These are phyloP conservation scores for Neurospora sp. DNA, from an alignment of 495 filamentous ascomycete species.

Conservation along the genomic window DNA sequence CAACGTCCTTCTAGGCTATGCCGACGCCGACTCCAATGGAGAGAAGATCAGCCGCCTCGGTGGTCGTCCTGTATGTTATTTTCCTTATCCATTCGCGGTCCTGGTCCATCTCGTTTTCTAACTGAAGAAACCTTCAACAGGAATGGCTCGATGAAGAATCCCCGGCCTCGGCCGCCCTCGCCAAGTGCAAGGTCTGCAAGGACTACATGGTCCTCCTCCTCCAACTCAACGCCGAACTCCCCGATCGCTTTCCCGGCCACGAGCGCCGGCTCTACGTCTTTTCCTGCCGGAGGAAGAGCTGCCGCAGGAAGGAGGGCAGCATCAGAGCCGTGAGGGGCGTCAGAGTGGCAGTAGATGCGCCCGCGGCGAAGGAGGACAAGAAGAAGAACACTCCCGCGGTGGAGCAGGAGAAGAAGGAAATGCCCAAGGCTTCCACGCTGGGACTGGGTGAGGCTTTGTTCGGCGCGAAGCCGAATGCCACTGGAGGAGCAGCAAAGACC, in stretches of 20 bases:
- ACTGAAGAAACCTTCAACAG: conserved; percentile 30
- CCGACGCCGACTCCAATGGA: conserved; percentile 68
- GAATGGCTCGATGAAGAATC: conserved; percentile 65
- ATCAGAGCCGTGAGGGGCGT: conserved; percentile 61
- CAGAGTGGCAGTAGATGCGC: conserved; percentile 31
- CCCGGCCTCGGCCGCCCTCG: conserved; percentile 67
- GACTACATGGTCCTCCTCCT: conserved; percentile 73
- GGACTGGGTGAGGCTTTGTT: conserved; percentile 48
- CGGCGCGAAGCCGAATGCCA: conserved; percentile 38
- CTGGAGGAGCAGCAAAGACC: conserved; percentile 2
- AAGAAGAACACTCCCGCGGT: conserved; percentile 7
- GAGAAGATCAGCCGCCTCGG: conserved; percentile 86
- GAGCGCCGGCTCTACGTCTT: conserved; percentile 83
- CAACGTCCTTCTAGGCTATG: conserved; percentile 83
- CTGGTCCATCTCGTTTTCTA: background rate
- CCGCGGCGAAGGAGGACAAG: conserved; percentile 12
- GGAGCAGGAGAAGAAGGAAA: background rate
- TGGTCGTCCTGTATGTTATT: conserved; percentile 63
- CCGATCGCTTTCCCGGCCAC: conserved; percentile 72
- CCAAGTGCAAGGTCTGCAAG: conserved; percentile 84
- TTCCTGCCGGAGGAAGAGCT: conserved; percentile 66
- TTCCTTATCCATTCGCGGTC: background rate
- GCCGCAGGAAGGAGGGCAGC: conserved; percentile 73
- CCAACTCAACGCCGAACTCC: conserved; percentile 85
- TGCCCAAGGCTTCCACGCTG: conserved; percentile 8